Conservation (phyloP, 768 basidiomycete genomes). For the Hortiboletus flavorubellus region DNA sequence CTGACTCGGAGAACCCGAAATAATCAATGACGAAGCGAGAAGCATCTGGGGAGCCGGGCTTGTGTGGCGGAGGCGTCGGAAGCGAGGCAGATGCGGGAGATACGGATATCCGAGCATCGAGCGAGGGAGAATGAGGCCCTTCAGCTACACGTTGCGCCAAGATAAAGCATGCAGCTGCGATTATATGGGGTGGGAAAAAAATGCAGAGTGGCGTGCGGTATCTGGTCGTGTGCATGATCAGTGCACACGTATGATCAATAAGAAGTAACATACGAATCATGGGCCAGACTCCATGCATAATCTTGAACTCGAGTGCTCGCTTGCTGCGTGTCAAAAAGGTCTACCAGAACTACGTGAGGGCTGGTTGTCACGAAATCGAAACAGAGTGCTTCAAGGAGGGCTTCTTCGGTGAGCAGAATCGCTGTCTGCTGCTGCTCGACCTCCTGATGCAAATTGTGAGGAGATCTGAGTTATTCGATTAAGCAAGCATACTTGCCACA, state of each 20-base stretch:
- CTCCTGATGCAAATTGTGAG: conserved; percentile 46
- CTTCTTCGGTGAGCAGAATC: conserved; percentile 75
- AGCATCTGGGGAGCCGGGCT: conserved; percentile 67
- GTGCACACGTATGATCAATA: neutral
- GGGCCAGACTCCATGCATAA: conserved; percentile 81
- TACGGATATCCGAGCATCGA: conserved; percentile 70
- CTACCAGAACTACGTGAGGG: conserved; percentile 72
- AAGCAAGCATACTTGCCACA: conserved; percentile 45
- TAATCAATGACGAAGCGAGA: conserved; percentile 65
- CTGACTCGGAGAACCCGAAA: conserved; percentile 58
- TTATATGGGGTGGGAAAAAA: conserved; percentile 62
- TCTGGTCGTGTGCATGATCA: conserved; percentile 36
- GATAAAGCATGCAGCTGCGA: conserved; percentile 75
- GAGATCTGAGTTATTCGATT: neutral
- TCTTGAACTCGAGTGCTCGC: conserved; percentile 55
- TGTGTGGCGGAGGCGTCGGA: conserved; percentile 78
- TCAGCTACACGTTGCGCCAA: conserved; percentile 71
- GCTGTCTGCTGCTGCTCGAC: conserved; percentile 66
- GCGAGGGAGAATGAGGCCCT: conserved; percentile 68
- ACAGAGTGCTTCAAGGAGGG: conserved; percentile 76
- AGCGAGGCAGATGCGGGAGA: conserved; percentile 72
- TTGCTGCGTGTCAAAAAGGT: conserved; percentile 60
- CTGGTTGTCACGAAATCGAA: conserved; percentile 81
- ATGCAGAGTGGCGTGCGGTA: conserved; percentile 79
- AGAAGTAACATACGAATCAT: conserved; percentile 67